Evolutionary conservation across 2,329 filamentous ascomycete species (phyloP).

Genomic region (Tolypocladium tundrense): DNA sequence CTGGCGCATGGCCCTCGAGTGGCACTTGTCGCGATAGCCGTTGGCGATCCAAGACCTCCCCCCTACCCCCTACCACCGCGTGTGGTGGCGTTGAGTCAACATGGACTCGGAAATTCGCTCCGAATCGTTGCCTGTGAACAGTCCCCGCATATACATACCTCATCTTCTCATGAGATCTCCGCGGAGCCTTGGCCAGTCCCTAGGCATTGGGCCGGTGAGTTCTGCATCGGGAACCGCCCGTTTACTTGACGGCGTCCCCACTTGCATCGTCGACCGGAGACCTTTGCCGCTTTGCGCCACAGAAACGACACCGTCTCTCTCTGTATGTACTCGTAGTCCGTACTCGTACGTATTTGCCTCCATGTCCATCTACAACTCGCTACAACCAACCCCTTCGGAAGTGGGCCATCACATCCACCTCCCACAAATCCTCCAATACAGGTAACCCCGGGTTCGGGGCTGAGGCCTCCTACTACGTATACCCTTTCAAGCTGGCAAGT

Average conservation of each 20-base stretch:
- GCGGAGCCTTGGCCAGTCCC: neutral
- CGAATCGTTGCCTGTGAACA: neutral
- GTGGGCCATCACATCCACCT: too few relatives aligned
- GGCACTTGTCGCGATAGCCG: neutral
- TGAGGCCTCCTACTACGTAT: neutral
- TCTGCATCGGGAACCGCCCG: neutral
- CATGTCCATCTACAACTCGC: neutral
- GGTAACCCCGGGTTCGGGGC: neutral
- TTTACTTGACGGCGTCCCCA: neutral
- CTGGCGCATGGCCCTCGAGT: neutral
- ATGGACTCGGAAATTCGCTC: neutral
- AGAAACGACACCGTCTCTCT: neutral
- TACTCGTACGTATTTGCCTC: neutral
- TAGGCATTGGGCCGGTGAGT: too few relatives aligned
- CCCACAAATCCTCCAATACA: neutral
- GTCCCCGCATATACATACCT: neutral
- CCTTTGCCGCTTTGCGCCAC: neutral
- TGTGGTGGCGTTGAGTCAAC: too few relatives aligned
- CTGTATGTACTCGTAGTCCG: too few relatives aligned
- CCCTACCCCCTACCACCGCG: too few relatives aligned
- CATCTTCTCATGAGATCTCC: too few relatives aligned
- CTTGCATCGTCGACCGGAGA: neutral
- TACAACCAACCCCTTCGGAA: neutral
- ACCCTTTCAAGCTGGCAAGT: neutral
- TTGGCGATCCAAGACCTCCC: neutral